These are phyloP conservation scores for Lactuca saligna DNA, from an alignment of 129 eudicot genomes.

Conservation along the genomic window DNA sequence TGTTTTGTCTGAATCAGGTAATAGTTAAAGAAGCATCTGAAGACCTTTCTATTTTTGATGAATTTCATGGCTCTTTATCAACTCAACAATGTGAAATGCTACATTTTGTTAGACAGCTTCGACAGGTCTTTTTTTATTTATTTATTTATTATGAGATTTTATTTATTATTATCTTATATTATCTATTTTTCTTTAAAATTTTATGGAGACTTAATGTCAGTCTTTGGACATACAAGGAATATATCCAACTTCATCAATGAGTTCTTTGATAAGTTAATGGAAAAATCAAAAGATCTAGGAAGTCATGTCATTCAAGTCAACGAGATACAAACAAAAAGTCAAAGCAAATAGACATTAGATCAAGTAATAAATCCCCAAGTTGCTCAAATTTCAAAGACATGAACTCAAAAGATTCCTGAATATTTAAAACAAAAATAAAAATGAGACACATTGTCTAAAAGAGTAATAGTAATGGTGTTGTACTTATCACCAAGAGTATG, in stretches of 20 bases:
- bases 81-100: conserved; percentile 84
- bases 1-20: conserved; percentile 34
- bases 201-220: conserved; percentile 70
- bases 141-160: neutral
- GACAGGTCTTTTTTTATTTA: conserved; percentile 55
- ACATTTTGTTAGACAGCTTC: conserved; percentile 78
- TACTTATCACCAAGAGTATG: conserved; percentile 53
- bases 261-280: conserved; percentile 55
- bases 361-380: no score
- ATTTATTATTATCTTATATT: neutral
- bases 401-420: conserved; percentile 73
- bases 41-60: conserved; percentile 58
- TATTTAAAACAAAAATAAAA: conserved; percentile 15
- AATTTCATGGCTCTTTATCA: conserved; percentile 58
- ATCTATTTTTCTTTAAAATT: neutral
- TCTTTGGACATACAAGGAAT: conserved; percentile 45
- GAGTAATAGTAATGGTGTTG: neutral
- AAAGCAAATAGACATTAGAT: no score
- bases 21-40: conserved; percentile 55
- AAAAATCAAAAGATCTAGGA: conserved; percentile 58
- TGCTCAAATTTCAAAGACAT: conserved; percentile 57
- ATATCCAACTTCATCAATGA: conserved; percentile 50
- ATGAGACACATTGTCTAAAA: neutral
- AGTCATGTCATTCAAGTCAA: conserved; percentile 55
- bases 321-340: conserved; percentile 54